A percentile compares a stretch with the other conserved stretches of the same genome.
Evolutionary conservation across 2,329 filamentous ascomycete genomes (phyloP).

Genomic region (Aspergillus texensis): DNA sequence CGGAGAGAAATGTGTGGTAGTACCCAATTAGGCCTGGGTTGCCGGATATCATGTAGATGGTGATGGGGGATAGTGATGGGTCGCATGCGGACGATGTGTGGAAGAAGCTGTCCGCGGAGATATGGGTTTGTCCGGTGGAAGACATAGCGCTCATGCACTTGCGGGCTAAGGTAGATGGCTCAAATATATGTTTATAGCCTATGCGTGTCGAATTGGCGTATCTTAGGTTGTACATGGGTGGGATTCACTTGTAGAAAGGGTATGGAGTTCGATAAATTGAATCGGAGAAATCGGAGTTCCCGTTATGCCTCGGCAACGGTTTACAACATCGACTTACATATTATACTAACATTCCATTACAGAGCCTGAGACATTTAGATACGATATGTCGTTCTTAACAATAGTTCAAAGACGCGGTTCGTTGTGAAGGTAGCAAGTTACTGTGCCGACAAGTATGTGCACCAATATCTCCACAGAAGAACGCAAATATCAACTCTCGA

Average conservation of each 20-base stretch:
- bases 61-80: conserved; percentile 17
- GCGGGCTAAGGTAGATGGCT: neutral
- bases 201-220: neutral
- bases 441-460: conserved; percentile 8
- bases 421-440: neutral
- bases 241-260: neutral
- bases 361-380: neutral
- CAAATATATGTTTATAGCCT: neutral
- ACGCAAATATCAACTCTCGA: conserved; percentile 5
- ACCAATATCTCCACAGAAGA: conserved; percentile 7
- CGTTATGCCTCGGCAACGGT: neutral
- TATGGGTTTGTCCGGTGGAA: conserved; percentile 18
- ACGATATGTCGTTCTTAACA: neutral
- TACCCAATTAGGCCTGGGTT: conserved; percentile 56
- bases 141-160: conserved; percentile 1
- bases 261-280: neutral
- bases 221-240: neutral
- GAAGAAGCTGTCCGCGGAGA: conserved; percentile 37
- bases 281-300: neutral
- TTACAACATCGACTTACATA: neutral
- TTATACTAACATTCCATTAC: neutral
- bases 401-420: neutral
- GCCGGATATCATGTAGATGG: conserved; percentile 53
- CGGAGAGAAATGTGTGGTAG: conserved; percentile 48
- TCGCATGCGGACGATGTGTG: conserved; percentile 13